phyloP scores from a whole-genome alignment of 208 protist species.

The Leishmania arabica region DNA sequence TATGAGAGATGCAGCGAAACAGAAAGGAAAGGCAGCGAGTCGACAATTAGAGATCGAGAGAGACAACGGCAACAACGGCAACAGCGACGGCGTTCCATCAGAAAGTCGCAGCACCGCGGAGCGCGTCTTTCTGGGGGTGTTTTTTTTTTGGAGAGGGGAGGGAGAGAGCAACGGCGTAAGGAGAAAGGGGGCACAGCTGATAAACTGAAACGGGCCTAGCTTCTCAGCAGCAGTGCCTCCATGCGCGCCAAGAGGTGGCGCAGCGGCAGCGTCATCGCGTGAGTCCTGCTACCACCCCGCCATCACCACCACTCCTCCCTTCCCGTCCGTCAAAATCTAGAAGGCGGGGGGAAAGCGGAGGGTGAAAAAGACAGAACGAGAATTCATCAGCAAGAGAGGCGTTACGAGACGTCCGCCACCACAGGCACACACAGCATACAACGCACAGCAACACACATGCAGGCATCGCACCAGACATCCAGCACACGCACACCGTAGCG shows the following conservation, averaged over 20 bases:
- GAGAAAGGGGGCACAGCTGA: neutral
- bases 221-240: neutral
- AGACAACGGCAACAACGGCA: neutral
- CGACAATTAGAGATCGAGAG: neutral
- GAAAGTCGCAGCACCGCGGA: neutral
- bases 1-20: slow-evolving; percentile 6
- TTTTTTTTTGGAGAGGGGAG: no score
- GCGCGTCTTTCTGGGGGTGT: neutral
- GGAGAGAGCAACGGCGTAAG: neutral
- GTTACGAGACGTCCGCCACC: neutral
- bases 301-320: no score
- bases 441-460: neutral
- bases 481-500: neutral
- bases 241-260: neutral
- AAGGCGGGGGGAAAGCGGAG: neutral
- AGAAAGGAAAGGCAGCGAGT: neutral
- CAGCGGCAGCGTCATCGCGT: neutral
- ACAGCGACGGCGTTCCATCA: neutral
- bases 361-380: neutral
- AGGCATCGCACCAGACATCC: neutral
- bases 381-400: neutral
- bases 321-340: neutral
- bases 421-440: neutral
- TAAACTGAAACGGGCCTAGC: neutral
- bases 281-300: neutral